Conservation (phyloP, 495 filamentous ascomycete species). For the Xylaria castorea region DNA sequence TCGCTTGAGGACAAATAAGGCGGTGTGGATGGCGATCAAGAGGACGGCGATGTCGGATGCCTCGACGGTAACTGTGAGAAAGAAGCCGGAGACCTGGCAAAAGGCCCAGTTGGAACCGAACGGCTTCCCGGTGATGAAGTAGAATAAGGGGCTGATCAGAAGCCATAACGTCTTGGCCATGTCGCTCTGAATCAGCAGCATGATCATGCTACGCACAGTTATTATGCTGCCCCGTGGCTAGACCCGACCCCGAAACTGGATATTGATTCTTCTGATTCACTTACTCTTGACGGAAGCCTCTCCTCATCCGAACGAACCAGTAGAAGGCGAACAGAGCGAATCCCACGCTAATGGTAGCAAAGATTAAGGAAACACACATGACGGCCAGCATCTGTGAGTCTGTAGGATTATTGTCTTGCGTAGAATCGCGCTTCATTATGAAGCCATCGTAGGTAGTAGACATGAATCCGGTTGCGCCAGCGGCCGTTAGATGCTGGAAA, state of each 20-base stretch:
- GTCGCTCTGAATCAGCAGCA: conserved; percentile 73
- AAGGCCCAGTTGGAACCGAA: conserved; percentile 59
- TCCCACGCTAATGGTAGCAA: conserved; percentile 59
- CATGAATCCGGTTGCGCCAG: not conserved
- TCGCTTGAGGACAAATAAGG: conserved; percentile 69
- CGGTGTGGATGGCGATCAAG: conserved; percentile 73
- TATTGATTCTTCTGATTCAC: conserved; percentile 30
- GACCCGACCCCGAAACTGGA: not conserved
- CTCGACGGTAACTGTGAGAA: conserved; percentile 68
- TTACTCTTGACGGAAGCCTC: conserved; percentile 77
- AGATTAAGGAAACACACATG: conserved; percentile 37
- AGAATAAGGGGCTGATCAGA: conserved; percentile 65
- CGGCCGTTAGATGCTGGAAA: not conserved
- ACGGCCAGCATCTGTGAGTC: conserved; percentile 32
- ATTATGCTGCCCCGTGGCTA: not conserved
- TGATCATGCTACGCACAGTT: conserved; percentile 63
- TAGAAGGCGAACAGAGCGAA: conserved; percentile 62
- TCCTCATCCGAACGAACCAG: conserved; percentile 77
- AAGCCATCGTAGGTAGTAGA: conserved; percentile 13
- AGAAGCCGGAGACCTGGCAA: conserved; percentile 73
- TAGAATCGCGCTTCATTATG: conserved; percentile 13
- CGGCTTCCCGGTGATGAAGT: conserved; percentile 45
- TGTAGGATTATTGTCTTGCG: not conserved
- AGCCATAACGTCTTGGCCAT: conserved; percentile 72
- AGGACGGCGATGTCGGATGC: conserved; percentile 72